A percentile compares a stretch with the other conserved stretches of the same genome.
Evolutionary conservation across 2,329 filamentous ascomycete species (phyloP).

Genomic region (Ceratocystiopsis brevicomis): DNA sequence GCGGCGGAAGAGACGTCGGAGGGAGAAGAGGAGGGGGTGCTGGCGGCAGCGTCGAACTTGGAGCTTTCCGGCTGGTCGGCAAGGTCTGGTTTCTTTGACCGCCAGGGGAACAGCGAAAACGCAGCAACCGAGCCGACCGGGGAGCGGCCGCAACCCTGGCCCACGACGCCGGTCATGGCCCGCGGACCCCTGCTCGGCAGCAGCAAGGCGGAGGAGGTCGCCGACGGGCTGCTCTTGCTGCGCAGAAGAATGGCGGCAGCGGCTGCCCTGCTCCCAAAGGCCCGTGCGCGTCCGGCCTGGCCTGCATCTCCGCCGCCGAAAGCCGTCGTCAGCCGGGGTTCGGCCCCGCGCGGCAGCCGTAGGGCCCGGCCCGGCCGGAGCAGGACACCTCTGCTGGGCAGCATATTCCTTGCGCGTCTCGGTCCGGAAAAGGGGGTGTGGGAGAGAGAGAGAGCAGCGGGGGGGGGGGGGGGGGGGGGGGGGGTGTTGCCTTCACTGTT

Average conservation of each 20-base stretch:
- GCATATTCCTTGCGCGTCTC: not conserved
- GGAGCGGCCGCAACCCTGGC: not conserved
- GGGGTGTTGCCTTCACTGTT: too few species aligned
- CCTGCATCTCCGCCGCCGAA: too few species aligned
- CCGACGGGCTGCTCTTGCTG: too few species aligned
- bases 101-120: constrained; percentile 8
- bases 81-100: not conserved
- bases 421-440: not conserved
- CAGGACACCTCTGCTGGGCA: not conserved
- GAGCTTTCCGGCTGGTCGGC: not conserved
- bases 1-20: not conserved
- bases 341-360: too few species aligned
- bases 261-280: too few species aligned
- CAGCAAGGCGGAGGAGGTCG: too few species aligned
- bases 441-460: not conserved
- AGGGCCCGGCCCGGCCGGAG: not conserved
- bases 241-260: too few species aligned
- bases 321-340: too few species aligned
- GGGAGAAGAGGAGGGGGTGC: constrained; percentile 10
- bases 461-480: too few species aligned
- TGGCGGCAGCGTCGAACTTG: not conserved
- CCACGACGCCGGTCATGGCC: too few species aligned
- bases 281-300: too few species aligned
- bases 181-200: too few species aligned
- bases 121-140: constrained; percentile 5